Evolutionary conservation across 768 basidiomycete genomes (phyloP).

Genomic region (Suillus clintonianus): DNA sequence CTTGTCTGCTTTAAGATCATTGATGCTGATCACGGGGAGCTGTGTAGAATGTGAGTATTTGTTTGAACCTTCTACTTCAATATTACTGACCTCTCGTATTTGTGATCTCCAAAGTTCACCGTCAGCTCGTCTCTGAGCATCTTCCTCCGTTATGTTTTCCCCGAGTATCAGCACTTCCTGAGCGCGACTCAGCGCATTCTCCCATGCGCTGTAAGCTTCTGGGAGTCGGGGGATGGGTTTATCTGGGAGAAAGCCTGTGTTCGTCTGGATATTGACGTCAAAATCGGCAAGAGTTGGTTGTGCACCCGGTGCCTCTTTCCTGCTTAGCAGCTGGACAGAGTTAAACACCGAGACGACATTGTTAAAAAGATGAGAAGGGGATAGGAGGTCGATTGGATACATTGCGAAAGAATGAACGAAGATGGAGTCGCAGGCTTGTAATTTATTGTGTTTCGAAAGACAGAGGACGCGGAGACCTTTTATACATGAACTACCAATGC

Average conservation of each 20-base stretch:
- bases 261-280: slow-evolving; percentile 45
- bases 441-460: not conserved
- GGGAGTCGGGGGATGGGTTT: slow-evolving; percentile 59
- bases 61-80: slow-evolving; percentile 6
- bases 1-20: slow-evolving; percentile 51
- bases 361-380: slow-evolving; percentile 52
- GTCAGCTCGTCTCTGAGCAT: slow-evolving; percentile 46
- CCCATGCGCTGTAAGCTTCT: slow-evolving; percentile 66
- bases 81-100: slow-evolving; percentile 59
- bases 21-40: slow-evolving; percentile 73
- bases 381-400: slow-evolving; percentile 42
- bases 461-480: slow-evolving; percentile 16
- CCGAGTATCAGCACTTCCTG: slow-evolving; percentile 55
- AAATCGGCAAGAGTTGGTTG: slow-evolving; percentile 47
- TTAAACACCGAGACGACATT: slow-evolving; percentile 48
- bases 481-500: slow-evolving; percentile 35
- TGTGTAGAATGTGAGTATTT: slow-evolving; percentile 30
- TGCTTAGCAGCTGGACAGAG: slow-evolving; percentile 39
- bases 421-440: slow-evolving; percentile 10
- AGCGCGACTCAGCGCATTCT: slow-evolving; percentile 60
- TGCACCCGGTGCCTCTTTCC: slow-evolving; percentile 29
- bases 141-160: slow-evolving; percentile 52
- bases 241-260: slow-evolving; percentile 86
- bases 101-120: slow-evolving; percentile 71
- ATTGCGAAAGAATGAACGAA: slow-evolving; percentile 18